These are phyloP conservation scores for Coniochaeta sp. DNA, from an alignment of 2,329 filamentous ascomycete species.

Conservation along the genomic window DNA sequence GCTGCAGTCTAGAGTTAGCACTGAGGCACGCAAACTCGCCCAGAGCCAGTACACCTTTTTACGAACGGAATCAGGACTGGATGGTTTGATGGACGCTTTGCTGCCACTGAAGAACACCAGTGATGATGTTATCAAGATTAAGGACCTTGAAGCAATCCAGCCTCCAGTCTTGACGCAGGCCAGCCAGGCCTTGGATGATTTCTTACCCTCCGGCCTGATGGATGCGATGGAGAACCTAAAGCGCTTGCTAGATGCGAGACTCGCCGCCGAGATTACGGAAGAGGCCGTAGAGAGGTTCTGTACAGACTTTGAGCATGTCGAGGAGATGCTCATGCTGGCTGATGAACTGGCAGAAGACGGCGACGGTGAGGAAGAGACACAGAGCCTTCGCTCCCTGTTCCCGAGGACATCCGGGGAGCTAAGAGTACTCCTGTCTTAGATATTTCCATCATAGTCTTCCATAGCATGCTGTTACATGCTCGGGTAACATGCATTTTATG, in stretches of 20 bases:
- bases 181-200: constrained; percentile 77
- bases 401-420: constrained; percentile 55
- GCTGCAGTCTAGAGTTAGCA: constrained; percentile 48
- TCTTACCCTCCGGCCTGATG: constrained; percentile 86
- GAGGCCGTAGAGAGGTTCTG: constrained; percentile 80
- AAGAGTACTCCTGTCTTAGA: constrained; percentile 47
- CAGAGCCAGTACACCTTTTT: constrained; percentile 68
- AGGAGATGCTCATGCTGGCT: constrained; percentile 38
- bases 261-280: constrained; percentile 72
- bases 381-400: constrained; percentile 37
- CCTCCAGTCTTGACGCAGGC: constrained; percentile 54
- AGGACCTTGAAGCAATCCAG: constrained; percentile 48
- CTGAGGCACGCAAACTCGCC: constrained; percentile 50
- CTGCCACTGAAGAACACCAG: constrained; percentile 26
- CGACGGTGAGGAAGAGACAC: constrained; percentile 14
- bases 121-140: constrained; percentile 47
- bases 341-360: constrained; percentile 27
- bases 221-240: constrained; percentile 81
- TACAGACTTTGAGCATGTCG: constrained; percentile 64
- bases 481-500: not conserved
- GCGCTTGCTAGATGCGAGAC: constrained; percentile 60
- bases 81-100: constrained; percentile 53
- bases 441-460: not conserved
- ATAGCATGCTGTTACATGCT: not conserved
- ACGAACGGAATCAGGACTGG: constrained; percentile 65